Percentiles rank a stretch among this genome's conserved stretches.
Evolutionary conservation across 768 basidiomycete genomes (phyloP).

Genomic region (Steccherinum ochraceum): DNA sequence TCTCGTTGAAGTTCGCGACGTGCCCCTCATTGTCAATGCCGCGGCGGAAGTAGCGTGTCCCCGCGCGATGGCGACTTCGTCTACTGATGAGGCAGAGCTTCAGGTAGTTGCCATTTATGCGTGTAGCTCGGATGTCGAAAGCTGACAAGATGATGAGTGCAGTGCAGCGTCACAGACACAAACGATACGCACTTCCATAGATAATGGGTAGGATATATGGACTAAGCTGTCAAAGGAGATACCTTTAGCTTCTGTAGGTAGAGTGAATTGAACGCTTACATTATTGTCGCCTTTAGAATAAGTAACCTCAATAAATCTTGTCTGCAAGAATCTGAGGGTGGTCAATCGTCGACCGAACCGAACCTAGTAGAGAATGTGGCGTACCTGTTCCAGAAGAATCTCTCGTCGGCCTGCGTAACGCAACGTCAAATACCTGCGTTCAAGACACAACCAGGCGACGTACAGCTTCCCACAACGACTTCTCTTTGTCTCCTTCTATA

Average conservation of each 20-base stretch:
- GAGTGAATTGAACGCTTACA: conserved; percentile 38
- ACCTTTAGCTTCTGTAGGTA: background rate
- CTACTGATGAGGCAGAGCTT: conserved; percentile 88
- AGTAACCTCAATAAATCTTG: conserved; percentile 52
- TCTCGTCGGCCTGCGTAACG: conserved; percentile 69
- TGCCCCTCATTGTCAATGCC: conserved; percentile 87
- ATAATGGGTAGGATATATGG: conserved; percentile 88
- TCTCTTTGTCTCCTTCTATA: conserved; percentile 43
- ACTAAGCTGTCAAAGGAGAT: conserved; percentile 53
- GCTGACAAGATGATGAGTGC: conserved; percentile 39
- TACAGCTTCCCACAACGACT: conserved; percentile 74
- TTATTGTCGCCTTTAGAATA: conserved; percentile 50
- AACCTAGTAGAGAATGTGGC: conserved; percentile 6
- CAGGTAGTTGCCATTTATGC: conserved; percentile 73
- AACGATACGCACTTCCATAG: conserved; percentile 76
- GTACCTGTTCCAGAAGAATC: conserved; percentile 97
- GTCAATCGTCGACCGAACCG: background rate
- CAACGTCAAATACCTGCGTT: conserved; percentile 2
- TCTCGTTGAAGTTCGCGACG: conserved; percentile 97
- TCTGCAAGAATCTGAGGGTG: conserved; percentile 42
- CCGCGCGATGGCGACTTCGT: conserved; percentile 89
- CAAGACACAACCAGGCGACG: background rate
- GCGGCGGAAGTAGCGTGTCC: conserved; percentile 94
- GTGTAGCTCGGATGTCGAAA: conserved; percentile 73
- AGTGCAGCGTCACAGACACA: conserved; percentile 1